Percentiles rank a stretch among this genome's conserved stretches.
phyloP scores from a whole-genome alignment of 805 yeast genomes.

The Barnettozyma populi region DNA sequence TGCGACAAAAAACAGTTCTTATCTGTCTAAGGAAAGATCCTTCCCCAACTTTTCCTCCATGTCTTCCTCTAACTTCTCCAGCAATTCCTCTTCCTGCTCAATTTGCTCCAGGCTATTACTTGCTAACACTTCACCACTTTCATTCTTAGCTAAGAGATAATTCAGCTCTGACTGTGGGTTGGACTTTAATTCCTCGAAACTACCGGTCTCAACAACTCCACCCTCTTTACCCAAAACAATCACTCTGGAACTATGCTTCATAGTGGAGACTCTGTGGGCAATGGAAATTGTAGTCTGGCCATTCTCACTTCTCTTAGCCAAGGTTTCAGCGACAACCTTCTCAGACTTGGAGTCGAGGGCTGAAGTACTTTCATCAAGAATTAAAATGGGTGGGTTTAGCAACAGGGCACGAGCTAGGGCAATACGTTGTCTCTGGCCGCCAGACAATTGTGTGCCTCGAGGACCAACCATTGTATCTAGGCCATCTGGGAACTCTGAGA shows the following conservation, averaged over 20 bases:
- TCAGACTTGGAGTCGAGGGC: slow-evolving; percentile 90
- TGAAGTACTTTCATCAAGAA: slow-evolving; percentile 92
- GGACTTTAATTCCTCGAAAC: slow-evolving; percentile 45
- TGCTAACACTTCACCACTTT: background rate
- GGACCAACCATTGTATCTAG: slow-evolving; percentile 82
- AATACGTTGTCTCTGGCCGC: slow-evolving; percentile 92
- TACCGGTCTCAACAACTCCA: slow-evolving; percentile 66
- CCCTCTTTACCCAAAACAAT: slow-evolving; percentile 75
- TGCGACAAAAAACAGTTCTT: background rate
- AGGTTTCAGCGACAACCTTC: slow-evolving; percentile 72
- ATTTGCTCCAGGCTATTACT: slow-evolving; percentile 1
- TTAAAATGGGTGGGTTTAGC: slow-evolving; percentile 70
- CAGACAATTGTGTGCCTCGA: slow-evolving; percentile 82
- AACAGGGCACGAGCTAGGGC: slow-evolving; percentile 87
- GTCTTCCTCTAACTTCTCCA: slow-evolving; percentile 10
- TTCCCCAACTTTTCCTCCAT: slow-evolving; percentile 6
- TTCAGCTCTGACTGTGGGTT: slow-evolving; percentile 32
- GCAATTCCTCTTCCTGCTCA: slow-evolving; percentile 9
- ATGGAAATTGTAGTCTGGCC: slow-evolving; percentile 78
- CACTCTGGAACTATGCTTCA: slow-evolving; percentile 73
- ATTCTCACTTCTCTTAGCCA: slow-evolving; percentile 47
- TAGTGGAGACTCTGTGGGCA: slow-evolving; percentile 88
- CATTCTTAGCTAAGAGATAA: slow-evolving; percentile 28
- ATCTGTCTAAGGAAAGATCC: slow-evolving; percentile 17
- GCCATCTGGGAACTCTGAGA: slow-evolving; percentile 73